Evolutionary conservation across 2,329 filamentous ascomycete species (phyloP).

Genomic region (Podosphaera fusca): DNA sequence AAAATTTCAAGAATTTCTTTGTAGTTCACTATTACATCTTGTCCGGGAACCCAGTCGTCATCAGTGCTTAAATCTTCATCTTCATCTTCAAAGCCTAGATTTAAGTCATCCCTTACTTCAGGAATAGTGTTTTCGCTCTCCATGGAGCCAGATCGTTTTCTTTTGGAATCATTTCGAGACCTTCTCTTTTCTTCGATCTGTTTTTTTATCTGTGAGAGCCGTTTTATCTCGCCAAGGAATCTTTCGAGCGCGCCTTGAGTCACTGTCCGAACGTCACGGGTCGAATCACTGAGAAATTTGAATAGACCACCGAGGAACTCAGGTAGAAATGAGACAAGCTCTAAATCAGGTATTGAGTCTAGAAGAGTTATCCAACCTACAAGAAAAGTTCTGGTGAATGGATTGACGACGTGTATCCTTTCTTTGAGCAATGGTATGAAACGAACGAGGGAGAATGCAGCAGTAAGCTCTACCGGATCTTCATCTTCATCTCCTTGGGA

Average conservation of each 20-base stretch:
- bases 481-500: conserved; percentile 21
- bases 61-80: conserved; percentile 43
- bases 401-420: conserved; percentile 80
- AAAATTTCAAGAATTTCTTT: conserved; percentile 79
- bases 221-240: conserved; percentile 81
- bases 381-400: conserved; percentile 82
- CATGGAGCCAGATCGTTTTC: conserved; percentile 45
- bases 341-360: conserved; percentile 89
- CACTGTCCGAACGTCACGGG: conserved; percentile 80
- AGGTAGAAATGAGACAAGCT: conserved; percentile 78
- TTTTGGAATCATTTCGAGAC: conserved; percentile 34
- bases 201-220: conserved; percentile 79
- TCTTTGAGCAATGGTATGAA: conserved; percentile 91
- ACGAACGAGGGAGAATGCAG: conserved; percentile 70
- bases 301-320: conserved; percentile 78
- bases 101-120: conserved; percentile 36
- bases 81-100: conserved; percentile 30
- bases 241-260: conserved; percentile 76
- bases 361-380: conserved; percentile 90
- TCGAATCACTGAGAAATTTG: conserved; percentile 77
- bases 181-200: conserved; percentile 73
- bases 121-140: conserved; percentile 33
- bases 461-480: conserved; percentile 35
- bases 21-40: conserved; percentile 89
- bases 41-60: conserved; percentile 90